Base-by-base conservation (phyloP, 257 asterid species). In the Nicotiana sylvestris region DNA sequence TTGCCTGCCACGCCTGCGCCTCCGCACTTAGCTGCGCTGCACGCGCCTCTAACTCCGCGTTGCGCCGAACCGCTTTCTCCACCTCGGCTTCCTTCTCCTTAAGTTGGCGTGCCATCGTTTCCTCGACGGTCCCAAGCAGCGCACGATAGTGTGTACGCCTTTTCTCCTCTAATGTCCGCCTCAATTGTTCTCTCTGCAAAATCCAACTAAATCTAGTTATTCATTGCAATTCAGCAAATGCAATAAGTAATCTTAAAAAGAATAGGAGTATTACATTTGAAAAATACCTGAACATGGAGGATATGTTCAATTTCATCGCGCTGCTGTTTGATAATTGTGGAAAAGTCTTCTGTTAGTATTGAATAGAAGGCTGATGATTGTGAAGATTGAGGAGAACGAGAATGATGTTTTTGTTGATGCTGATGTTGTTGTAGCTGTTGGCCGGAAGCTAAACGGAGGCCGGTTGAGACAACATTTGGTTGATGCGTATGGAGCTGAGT, bases 1-100 rank as follows among this genome's bases (percentile, higher is more conserved):
- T 84, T 3, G 79, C 88, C 77, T 83, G 90, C 88, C 88, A 89
- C 49, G 91, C 88, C 76, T 89, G 91, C 10, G 85, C 86, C 78
- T 88, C 89, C n/a, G 86, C 78, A 43, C 78, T 85, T 12, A 88
- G 77, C 78, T 89, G 90, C 2, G 84, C 85, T 21, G 90, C 89
- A 21, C 79, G 81, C 4, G 88, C 88, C 58, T 88, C 88, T 25
- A 89, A n/a, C 78, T 86, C 88, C 1, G 86, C 87, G 84, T 88
- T 85, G 43, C 87, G 85, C 82, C 88, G 5, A 11, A 81, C 68
- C 6, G 91, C 89, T 77, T 86, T 89, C 49, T 79, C 90, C 11
- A 85, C 86, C 70, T 88, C 89, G 32, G 81, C 84, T 77, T 88
- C 89, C 57, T 88, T 89, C 58, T 85, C 92, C 76, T 86, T 85